Evolutionary conservation across 2,329 filamentous ascomycete species (phyloP), one percentile per base, ranked within the genome.

Genomic region (Trichoderma koningii): DNA sequence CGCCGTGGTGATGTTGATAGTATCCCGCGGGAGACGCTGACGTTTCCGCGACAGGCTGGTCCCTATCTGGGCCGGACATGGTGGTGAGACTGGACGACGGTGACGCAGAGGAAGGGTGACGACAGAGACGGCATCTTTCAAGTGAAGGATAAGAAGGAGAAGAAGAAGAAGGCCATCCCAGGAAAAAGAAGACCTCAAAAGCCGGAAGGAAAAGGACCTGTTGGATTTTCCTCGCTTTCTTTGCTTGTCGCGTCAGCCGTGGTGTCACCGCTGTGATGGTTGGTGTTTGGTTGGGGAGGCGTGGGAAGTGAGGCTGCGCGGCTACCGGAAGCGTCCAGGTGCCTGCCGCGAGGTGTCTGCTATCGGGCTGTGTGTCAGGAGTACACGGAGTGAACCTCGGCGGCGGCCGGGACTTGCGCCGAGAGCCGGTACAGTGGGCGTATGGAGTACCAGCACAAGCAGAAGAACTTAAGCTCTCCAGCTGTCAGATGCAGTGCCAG

Each of bases 21-120:
- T 55, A 30, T 28, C 30, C 9, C 61, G 59, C 28, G 42, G 48
- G 47, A 21, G 51, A 41, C 9, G 48, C 56, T 47, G 55, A 51
- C 21, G 38, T 38, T 34, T 53, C 65, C 44, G 26, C 53, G n/a
- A 34, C 47, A 52, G 64, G 53, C 45, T 44, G n/a, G 7, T 64
- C 65, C 50, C 65, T 65, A 55, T 55, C 55, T 57, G 50, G 63
- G 47, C 65, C 64, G 44, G 66, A 57, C 66, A 67, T 67, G 63
- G 44, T 34, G 64, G 42, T 66, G 66, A 28, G 38, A 55, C 53
- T 55, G 51, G 28, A 65, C 23, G 55, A 65, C 30, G 50, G 48
- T 51, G 50, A 60, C 50, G 55, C 55, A 53, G 45, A 64, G 53
- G 19, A 44, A 34, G 52, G 62, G 34, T 12, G 34, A 63, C 53